Evolutionary conservation across 1,284 basidiomycete genomes (phyloP).

Genomic region (Mycena citricolor): DNA sequence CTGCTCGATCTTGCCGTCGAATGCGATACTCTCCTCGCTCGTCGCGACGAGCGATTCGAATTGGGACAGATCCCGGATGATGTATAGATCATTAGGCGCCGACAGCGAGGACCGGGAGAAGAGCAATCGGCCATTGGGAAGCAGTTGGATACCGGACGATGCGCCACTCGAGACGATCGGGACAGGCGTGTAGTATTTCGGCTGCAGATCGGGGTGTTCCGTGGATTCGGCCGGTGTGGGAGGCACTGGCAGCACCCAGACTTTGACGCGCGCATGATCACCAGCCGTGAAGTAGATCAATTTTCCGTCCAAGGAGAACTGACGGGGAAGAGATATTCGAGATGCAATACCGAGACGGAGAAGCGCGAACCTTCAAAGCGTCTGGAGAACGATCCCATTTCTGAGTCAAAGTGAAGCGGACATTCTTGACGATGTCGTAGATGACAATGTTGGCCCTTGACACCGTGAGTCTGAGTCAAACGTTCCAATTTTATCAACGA

Average conservation of each 20-base stretch:
- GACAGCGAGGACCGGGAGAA: conserved; percentile 69
- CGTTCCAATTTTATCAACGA: conserved; percentile 2
- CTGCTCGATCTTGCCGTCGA: conserved; percentile 41
- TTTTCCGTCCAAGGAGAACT: conserved; percentile 75
- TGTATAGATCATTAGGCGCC: conserved; percentile 71
- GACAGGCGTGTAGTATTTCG: conserved; percentile 53
- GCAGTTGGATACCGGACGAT: conserved; percentile 57
- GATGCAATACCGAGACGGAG: neutral
- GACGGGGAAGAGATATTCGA: too few species aligned
- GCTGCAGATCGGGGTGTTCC: conserved; percentile 46
- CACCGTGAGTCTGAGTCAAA: neutral
- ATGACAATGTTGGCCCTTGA: conserved; percentile 71
- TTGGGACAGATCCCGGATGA: conserved; percentile 48
- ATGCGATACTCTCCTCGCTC: conserved; percentile 29
- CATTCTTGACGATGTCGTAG: conserved; percentile 66
- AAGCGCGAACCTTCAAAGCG: conserved; percentile 48
- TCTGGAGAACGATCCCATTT: conserved; percentile 81
- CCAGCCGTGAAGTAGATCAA: conserved; percentile 76
- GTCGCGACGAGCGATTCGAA: conserved; percentile 35
- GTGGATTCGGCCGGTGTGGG: conserved; percentile 55
- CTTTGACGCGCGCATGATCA: conserved; percentile 71
- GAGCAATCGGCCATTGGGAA: conserved; percentile 55
- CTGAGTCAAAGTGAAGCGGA: conserved; percentile 70
- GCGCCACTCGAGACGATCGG: conserved; percentile 57
- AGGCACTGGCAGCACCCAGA: conserved; percentile 69